Percentiles rank a stretch among this genome's conserved stretches.
These are phyloP conservation scores for Phialophora macrospora DNA, from an alignment of 2,329 filamentous ascomycete genomes.

Conservation along the genomic window DNA sequence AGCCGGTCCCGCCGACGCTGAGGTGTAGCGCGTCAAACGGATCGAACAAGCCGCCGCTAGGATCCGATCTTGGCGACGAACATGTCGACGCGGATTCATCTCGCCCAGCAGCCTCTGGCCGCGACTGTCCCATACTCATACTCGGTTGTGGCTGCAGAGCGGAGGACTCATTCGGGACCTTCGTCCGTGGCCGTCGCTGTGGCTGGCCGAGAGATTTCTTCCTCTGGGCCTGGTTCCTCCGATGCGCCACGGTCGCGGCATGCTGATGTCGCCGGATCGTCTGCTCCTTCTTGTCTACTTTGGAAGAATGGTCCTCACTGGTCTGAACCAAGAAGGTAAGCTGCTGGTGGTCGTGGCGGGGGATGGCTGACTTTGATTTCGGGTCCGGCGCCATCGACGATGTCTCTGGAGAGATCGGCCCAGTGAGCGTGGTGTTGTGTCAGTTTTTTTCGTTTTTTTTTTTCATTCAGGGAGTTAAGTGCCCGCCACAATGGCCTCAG, in stretches of 20 bases:
- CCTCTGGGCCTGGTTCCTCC: conserved; percentile 6
- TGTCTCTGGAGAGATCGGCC: background rate
- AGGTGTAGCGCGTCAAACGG: conserved; percentile 23
- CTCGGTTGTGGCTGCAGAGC: no score
- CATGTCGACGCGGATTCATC: background rate
- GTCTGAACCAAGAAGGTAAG: conserved; percentile 6
- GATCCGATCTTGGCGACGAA: conserved; percentile 6
- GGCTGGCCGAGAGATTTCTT: background rate
- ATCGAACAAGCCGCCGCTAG: conserved; percentile 15
- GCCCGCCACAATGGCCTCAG: no score
- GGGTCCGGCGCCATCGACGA: background rate
- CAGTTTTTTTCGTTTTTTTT: no score
- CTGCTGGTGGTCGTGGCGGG: background rate
- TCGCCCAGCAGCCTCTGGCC: background rate
- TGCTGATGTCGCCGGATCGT: conserved; percentile 20
- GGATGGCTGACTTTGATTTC: background rate
- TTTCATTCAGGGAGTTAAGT: no score
- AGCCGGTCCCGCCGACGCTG: background rate
- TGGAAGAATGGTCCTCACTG: conserved; percentile 1
- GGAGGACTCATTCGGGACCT: background rate
- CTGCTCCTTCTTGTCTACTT: conserved; percentile 16
- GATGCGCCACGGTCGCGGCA: conserved; percentile 22
- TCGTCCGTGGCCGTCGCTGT: background rate
- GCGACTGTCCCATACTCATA: background rate
- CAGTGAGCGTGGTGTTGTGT: no score